Conservation (phyloP, 441 rosid species). For the Melastoma candidum region DNA sequence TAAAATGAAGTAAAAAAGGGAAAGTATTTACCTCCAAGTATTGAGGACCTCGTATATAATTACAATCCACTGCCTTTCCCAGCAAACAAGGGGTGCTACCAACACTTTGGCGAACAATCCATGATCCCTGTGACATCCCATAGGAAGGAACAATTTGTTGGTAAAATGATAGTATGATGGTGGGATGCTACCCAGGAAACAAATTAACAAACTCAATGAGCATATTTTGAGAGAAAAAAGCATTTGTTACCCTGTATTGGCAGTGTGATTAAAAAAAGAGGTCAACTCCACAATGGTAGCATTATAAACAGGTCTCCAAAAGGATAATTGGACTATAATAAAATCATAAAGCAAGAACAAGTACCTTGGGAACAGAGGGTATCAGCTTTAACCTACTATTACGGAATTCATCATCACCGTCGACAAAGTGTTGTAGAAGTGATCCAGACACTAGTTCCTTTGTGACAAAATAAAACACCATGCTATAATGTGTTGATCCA, state of each 20-base stretch:
- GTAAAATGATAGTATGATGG: too few relatives aligned
- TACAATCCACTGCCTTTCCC: constrained; percentile 97
- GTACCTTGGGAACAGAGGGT: constrained; percentile 93
- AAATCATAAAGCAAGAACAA: constrained; percentile 9
- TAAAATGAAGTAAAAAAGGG: constrained; percentile 3
- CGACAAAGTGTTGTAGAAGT: constrained; percentile 90
- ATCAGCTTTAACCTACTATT: constrained; percentile 95
- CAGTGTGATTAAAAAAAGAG: too few relatives aligned
- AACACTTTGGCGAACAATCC: constrained; percentile 99
- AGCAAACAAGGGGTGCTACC: constrained; percentile 98
- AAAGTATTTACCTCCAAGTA: constrained; percentile 60
- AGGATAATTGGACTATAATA: too few relatives aligned
- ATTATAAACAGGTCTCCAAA: too few relatives aligned
- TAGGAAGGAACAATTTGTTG: too few relatives aligned
- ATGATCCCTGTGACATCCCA: constrained; percentile 62
- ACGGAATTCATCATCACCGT: constrained; percentile 97
- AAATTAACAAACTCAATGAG: too few relatives aligned
- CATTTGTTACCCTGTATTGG: too few relatives aligned
- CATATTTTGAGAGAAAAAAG: too few relatives aligned
- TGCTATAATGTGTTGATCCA: constrained; percentile 93
- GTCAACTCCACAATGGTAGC: too few relatives aligned
- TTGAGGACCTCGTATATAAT: constrained; percentile 71
- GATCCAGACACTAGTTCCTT: constrained; percentile 72
- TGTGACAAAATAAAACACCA: constrained; percentile 92
- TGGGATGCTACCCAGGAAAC: too few relatives aligned